Conservation (phyloP, 202 grass and related monocot genomes). For the Saccharum hybrid region DNA sequence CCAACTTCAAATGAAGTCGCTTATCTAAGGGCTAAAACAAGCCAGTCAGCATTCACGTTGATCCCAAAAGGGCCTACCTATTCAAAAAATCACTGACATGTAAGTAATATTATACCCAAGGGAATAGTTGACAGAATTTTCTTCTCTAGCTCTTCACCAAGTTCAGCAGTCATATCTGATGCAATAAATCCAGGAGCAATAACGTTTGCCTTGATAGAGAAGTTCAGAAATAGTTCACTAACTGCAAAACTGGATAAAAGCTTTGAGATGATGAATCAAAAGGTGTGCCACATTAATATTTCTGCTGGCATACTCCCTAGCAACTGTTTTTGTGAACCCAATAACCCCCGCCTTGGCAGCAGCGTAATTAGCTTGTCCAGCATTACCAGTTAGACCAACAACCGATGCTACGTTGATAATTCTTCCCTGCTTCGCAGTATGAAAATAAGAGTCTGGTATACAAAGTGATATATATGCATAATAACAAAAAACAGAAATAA, state of each 20-base stretch:
- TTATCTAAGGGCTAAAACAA: not conserved
- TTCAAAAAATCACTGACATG: not conserved
- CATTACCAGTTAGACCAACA: slow-evolving; percentile 72
- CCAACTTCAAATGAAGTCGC: not conserved
- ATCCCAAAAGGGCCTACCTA: not conserved
- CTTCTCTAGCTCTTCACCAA: slow-evolving; percentile 81
- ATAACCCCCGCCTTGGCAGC: slow-evolving; percentile 96
- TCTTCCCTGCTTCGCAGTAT: slow-evolving; percentile 65
- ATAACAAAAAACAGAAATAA: not conserved
- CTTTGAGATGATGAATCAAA: slow-evolving; percentile 30
- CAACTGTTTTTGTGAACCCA: slow-evolving; percentile 96
- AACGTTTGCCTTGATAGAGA: slow-evolving; percentile 61
- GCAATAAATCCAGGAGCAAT: slow-evolving; percentile 94
- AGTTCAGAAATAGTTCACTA: slow-evolving; percentile 43
- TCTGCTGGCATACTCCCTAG: slow-evolving; percentile 97
- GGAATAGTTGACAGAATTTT: slow-evolving; percentile 83
- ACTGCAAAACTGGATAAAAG: slow-evolving; percentile 1
- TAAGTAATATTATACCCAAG: slow-evolving; percentile 60
- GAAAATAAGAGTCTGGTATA: slow-evolving; percentile 19
- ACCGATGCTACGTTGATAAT: slow-evolving; percentile 94
- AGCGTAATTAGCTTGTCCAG: slow-evolving; percentile 94
- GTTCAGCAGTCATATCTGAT: slow-evolving; percentile 94
- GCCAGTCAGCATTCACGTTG: not conserved
- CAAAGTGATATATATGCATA: not conserved
- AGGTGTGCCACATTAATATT: slow-evolving; percentile 69